These are phyloP conservation scores for Fusarium sororula DNA, from an alignment of 2,329 filamentous ascomycete species.

Conservation along the genomic window DNA sequence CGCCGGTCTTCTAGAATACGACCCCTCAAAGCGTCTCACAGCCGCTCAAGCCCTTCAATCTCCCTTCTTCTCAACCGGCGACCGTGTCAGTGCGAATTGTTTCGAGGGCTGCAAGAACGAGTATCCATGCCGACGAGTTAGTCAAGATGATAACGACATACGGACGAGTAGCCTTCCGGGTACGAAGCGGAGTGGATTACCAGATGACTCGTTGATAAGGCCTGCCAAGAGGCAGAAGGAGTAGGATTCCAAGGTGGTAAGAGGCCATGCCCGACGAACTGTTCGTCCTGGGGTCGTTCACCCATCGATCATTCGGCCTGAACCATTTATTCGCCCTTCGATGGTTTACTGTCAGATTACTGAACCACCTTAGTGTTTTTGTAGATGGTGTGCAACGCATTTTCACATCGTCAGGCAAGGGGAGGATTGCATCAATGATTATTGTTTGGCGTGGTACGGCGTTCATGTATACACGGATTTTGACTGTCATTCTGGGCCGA, in stretches of 20 bases:
- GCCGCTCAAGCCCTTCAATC: constrained; percentile 90
- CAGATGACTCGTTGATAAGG: constrained; percentile 78
- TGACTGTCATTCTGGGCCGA: not conserved
- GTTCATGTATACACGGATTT: constrained; percentile 15
- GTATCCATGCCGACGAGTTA: constrained; percentile 90
- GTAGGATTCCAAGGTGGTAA: constrained; percentile 13
- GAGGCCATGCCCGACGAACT: not conserved
- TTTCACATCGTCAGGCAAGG: not conserved
- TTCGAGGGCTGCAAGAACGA: constrained; percentile 90
- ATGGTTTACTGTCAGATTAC: not conserved
- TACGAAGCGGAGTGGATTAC: constrained; percentile 86
- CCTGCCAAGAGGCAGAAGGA: constrained; percentile 72
- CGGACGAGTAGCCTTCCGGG: constrained; percentile 88
- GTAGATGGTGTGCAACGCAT: not conserved
- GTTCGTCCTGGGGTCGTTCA: not conserved
- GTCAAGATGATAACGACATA: constrained; percentile 95
- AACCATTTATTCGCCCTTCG: not conserved
- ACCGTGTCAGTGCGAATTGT: constrained; percentile 80
- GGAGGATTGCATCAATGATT: not conserved
- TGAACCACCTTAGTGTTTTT: not conserved
- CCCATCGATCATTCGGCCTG: not conserved
- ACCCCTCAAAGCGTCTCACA: constrained; percentile 87
- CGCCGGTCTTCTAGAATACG: constrained; percentile 86
- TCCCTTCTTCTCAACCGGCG: constrained; percentile 83
- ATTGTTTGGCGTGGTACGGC: constrained; percentile 9